Percentiles rank a stretch among this genome's conserved stretches.
Evolutionary conservation across 192 early-diverging fungal species (phyloP).

Genomic region (Jimgerdemannia flammicorona): DNA sequence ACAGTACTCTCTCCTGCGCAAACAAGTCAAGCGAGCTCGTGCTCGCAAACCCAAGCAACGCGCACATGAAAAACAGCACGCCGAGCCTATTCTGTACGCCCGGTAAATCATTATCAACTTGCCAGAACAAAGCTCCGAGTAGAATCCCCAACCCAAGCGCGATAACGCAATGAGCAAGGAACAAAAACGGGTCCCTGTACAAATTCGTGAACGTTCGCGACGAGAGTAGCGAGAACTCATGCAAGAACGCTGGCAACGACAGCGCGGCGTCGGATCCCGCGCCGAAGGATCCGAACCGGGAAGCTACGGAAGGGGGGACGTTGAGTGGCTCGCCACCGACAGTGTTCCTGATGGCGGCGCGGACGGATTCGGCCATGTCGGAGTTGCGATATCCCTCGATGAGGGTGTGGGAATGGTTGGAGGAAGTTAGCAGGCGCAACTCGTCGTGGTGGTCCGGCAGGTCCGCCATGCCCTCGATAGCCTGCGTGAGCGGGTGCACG

Average conservation of each 20-base stretch:
- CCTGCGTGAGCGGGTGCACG: constrained; percentile 7
- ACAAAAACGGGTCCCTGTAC: constrained; percentile 43
- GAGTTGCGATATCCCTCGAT: constrained; percentile 22
- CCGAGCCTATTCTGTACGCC: constrained; percentile 79
- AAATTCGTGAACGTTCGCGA: constrained; percentile 49
- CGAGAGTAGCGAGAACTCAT: constrained; percentile 20
- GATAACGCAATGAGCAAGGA: constrained; percentile 54
- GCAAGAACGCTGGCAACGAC: neutral
- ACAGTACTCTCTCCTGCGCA: constrained; percentile 36
- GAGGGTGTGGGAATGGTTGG: constrained; percentile 23
- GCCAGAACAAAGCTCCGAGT: constrained; percentile 65
- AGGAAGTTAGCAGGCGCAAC: constrained; percentile 14
- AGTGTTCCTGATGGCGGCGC: neutral
- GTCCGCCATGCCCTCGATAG: constrained; percentile 1
- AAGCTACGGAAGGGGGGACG: constrained; percentile 17
- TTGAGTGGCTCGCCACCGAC: constrained; percentile 2
- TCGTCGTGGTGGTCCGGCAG: constrained; percentile 9
- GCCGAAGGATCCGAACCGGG: constrained; percentile 20
- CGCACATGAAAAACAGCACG: constrained; percentile 63
- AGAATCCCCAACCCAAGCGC: constrained; percentile 54
- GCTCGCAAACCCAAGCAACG: constrained; percentile 65
- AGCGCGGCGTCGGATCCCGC: neutral
- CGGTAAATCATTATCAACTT: constrained; percentile 46
- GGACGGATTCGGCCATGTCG: constrained; percentile 1
- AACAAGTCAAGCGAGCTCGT: constrained; percentile 60